phyloP scores from a whole-genome alignment of 1,284 basidiomycete species.

The Marasmius sp. region DNA sequence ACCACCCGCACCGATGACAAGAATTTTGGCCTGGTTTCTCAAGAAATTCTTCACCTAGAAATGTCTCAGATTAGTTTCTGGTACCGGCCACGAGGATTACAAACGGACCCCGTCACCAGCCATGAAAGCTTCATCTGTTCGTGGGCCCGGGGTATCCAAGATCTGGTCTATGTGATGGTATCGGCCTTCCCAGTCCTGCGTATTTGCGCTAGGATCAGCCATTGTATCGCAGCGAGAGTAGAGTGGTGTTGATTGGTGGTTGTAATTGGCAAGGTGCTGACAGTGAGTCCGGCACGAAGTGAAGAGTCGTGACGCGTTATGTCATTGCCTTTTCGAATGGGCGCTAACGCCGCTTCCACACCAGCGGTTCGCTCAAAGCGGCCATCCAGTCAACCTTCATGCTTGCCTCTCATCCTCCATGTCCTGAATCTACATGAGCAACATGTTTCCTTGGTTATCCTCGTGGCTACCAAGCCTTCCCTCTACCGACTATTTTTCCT shows the following conservation, averaged over 20 bases:
- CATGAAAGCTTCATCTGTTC: conserved; percentile 73
- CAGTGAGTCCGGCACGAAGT: too few relatives aligned
- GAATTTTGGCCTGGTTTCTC: conserved; percentile 82
- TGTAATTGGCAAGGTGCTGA: background rate
- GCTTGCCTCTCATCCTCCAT: background rate
- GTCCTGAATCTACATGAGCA: background rate
- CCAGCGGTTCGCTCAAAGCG: background rate
- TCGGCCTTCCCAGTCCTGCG: conserved; percentile 66
- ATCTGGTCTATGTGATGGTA: conserved; percentile 83
- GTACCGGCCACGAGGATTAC: conserved; percentile 1
- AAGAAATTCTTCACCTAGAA: conserved; percentile 85
- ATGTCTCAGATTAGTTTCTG: background rate
- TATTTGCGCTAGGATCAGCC: conserved; percentile 5
- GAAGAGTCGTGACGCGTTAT: background rate
- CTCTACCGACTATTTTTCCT: conserved; percentile 57
- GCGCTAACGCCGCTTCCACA: background rate
- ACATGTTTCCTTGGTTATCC: conserved; percentile 37
- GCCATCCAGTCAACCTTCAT: background rate
- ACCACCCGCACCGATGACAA: conserved; percentile 96
- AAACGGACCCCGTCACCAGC: conserved; percentile 68
- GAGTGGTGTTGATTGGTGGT: background rate
- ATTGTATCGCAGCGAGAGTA: background rate
- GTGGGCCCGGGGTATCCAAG: conserved; percentile 77
- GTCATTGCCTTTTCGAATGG: background rate
- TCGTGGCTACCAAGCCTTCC: conserved; percentile 67